These are phyloP conservation scores for Mycena amicta DNA, from an alignment of 768 basidiomycete species.

Conservation along the genomic window DNA sequence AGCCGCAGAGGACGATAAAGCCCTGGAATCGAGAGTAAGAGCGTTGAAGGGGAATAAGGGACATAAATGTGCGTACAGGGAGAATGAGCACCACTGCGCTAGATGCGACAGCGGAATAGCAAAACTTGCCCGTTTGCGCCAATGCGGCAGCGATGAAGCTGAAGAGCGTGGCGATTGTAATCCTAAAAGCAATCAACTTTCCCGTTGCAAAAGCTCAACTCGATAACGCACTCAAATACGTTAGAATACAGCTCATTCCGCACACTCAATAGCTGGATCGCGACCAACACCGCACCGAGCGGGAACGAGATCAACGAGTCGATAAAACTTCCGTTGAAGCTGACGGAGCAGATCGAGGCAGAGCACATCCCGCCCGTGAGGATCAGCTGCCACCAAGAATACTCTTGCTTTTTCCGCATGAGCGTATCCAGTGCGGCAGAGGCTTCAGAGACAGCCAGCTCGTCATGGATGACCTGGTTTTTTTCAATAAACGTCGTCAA, in stretches of 20 bases:
- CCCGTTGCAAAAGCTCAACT: not conserved
- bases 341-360: constrained; percentile 69
- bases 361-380: constrained; percentile 80
- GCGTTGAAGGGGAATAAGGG: not conserved
- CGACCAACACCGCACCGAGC: constrained; percentile 73
- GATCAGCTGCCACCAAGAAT: constrained; percentile 61
- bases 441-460: constrained; percentile 73
- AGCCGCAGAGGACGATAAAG: constrained; percentile 70
- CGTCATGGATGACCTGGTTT: constrained; percentile 78
- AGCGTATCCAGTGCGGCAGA: constrained; percentile 67
- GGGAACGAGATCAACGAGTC: constrained; percentile 75
- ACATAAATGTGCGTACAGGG: constrained; percentile 43
- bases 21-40: constrained; percentile 37
- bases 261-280: constrained; percentile 69
- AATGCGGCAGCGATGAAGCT: constrained; percentile 80
- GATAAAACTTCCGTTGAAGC: constrained; percentile 76
- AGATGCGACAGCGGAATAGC: constrained; percentile 80
- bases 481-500: not conserved
- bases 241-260: constrained; percentile 80
- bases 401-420: constrained; percentile 68
- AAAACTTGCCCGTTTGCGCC: constrained; percentile 67
- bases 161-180: constrained; percentile 77
- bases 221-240: constrained; percentile 64
- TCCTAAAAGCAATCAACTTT: constrained; percentile 42
- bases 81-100: constrained; percentile 80